Evolutionary conservation across 1,284 basidiomycete species (phyloP), one percentile per base, ranked within the genome.

Genomic region (Trichosporon sp.): DNA sequence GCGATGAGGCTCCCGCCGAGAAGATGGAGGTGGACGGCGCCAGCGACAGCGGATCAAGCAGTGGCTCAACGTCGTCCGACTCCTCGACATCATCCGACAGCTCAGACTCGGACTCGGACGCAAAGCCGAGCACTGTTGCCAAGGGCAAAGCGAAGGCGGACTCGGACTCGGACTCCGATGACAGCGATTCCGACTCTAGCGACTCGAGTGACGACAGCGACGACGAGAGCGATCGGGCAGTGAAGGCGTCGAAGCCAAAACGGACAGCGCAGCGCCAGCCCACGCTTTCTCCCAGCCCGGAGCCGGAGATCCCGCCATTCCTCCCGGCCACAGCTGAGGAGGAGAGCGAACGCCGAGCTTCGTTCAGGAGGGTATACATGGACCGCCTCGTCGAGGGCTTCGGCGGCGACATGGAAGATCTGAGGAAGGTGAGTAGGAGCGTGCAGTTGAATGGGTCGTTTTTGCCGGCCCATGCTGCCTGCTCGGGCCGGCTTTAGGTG

Each of bases 341-440:
- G 61, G 79, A 80, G 69, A 79, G 80, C 19, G 76, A 79, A 21
- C 74, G 81, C 38, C 71, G 79, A 51, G 74, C 75, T 26, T 73
- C 76, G 65, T 84, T 84, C 68, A 79, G 78, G 69, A 75, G 77
- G 64, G 78, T 84, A 56, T 84, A 83, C 72, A 84, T 84, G 82
- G 82, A 82, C 74, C 81, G 80, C 64, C 69, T 84, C 31, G 81
- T 84, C 8, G 77, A 83, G 72, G 83, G 79, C 0, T 84, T 84
- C 65, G 82, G 83, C 0, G 77, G 74, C 19, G 83, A 84, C 68
- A 63, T 84, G 74, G 83, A 84, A 71, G 77, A 78, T 67, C 72
- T 84, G 67, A 72, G 83, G 61, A 75, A 76, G 71, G 83, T 84
- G 68, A 74, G 82, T 76, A 14, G 11, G 4, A 26, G 26, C 26